Evolutionary conservation across 306 rosid genomes (phyloP), one percentile per base, ranked within the genome.

Genomic region (Coriaria nepalensis): DNA sequence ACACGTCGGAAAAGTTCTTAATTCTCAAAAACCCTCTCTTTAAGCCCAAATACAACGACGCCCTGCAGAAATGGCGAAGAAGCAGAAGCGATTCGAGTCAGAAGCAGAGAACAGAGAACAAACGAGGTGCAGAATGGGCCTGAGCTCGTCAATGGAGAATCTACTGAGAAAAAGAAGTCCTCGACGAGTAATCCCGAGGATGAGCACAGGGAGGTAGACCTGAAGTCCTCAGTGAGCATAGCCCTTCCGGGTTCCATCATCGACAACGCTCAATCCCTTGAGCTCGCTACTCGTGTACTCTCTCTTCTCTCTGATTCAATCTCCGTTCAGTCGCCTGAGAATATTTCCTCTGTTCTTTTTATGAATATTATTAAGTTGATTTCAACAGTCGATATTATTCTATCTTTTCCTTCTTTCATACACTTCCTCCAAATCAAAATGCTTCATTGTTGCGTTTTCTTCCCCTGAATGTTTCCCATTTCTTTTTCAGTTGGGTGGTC

Each of bases 161-260:
- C 60, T 39, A 52, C 39, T 6, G 33, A 60, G 13, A 52, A 7
- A 38, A 68, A 53, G 52, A 76, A 65, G 49, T 49, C 40, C 9
- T 49, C 35, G 60, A 61, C 32, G 34, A 41, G 43, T 5, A 61
- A 71, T 43, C 45, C 35, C 39, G 55, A 43, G 4, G 47, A n/a
- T 8, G 50, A 64, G 37, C 38, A 37, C 37, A 20, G 29, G 35
- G 56, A 60, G 44, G 15, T 71, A 37, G 60, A 62, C 53, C 34
- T 65, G 7, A 68, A 52, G 46, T 83, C 93, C 62, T 77, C 87
- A 1, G 75, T 92, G 56, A 79, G 43, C 81, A 65, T 92, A 39
- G 98, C 96, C 9, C 64, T 92, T 29, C 64, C 98, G 13, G 98
- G 87, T 57, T 92, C 96, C 63, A 92, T 92, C 71, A 82, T 92